These are phyloP conservation scores for Ramularia endophylla DNA, from an alignment of 2,329 filamentous ascomycete species.

Conservation along the genomic window DNA sequence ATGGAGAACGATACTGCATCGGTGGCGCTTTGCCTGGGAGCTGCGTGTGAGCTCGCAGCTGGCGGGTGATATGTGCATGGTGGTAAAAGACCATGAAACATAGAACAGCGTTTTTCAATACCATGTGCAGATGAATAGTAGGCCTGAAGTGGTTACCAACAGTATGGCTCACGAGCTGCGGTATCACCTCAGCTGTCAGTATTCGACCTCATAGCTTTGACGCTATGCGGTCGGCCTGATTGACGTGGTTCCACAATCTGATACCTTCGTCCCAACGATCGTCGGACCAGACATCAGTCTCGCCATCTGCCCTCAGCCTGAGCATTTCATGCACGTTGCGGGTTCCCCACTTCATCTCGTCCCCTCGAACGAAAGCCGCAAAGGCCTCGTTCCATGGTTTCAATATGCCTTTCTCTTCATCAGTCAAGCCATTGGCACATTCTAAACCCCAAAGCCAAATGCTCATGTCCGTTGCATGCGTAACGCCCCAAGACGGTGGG, in stretches of 20 bases:
- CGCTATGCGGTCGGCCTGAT: conserved; percentile 19
- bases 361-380: conserved; percentile 37
- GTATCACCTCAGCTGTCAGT: neutral
- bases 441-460: conserved; percentile 55
- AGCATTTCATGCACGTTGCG: conserved; percentile 35
- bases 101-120: too few species aligned
- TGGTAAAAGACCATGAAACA: too few species aligned
- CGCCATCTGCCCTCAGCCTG: conserved; percentile 41
- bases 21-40: too few species aligned
- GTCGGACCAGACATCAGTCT: conserved; percentile 43
- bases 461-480: conserved; percentile 48
- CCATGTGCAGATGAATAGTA: too few species aligned
- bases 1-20: too few species aligned
- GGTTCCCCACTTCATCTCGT: conserved; percentile 37
- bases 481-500: conserved; percentile 48
- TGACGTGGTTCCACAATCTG: conserved; percentile 42
- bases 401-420: conserved; percentile 41
- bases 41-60: too few species aligned
- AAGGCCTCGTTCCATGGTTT: conserved; percentile 35
- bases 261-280: conserved; percentile 42
- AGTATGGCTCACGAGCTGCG: too few species aligned
- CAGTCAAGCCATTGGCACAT: conserved; percentile 31
- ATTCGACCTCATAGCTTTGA: conserved; percentile 19
- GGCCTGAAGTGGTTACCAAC: too few species aligned
- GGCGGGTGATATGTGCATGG: too few species aligned